These are phyloP conservation scores for Parascedosporium putredinis DNA, from an alignment of 2,329 filamentous ascomycete genomes.

Conservation along the genomic window DNA sequence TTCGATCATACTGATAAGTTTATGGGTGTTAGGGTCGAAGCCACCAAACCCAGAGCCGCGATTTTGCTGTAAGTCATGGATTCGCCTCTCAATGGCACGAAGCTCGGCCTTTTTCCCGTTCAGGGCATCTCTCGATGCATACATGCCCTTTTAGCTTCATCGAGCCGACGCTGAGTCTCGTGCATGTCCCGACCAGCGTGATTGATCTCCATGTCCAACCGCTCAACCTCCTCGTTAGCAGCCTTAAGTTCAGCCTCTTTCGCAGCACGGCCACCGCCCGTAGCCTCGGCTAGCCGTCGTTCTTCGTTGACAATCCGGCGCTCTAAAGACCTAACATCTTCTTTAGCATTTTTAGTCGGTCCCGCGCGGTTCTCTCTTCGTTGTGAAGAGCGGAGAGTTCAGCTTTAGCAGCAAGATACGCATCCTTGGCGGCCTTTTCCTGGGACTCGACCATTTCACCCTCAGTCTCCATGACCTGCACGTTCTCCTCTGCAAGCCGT, in stretches of 20 bases:
- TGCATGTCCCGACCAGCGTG: not conserved
- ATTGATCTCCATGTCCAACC: constrained; percentile 19
- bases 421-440: constrained; percentile 25
- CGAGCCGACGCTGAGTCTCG: not conserved
- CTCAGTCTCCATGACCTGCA: constrained; percentile 33
- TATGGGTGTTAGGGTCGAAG: constrained; percentile 52
- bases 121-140: not conserved
- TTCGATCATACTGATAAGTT: constrained; percentile 58
- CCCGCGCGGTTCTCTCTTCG: constrained; percentile 56
- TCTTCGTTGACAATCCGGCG: constrained; percentile 44
- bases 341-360: constrained; percentile 44
- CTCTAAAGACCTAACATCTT: constrained; percentile 34
- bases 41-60: constrained; percentile 52
- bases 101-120: constrained; percentile 15
- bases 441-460: constrained; percentile 35
- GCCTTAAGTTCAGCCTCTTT: constrained; percentile 44
- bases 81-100: constrained; percentile 15
- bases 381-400: constrained; percentile 44
- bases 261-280: constrained; percentile 57
- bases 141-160: constrained; percentile 3
- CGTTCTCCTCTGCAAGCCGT: constrained; percentile 24
- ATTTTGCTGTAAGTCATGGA: constrained; percentile 10
- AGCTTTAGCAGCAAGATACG: constrained; percentile 41
- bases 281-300: constrained; percentile 52
- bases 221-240: constrained; percentile 28